Evolutionary conservation across 306 rosid genomes (phyloP).

Genomic region (Spatholobus suberectus): DNA sequence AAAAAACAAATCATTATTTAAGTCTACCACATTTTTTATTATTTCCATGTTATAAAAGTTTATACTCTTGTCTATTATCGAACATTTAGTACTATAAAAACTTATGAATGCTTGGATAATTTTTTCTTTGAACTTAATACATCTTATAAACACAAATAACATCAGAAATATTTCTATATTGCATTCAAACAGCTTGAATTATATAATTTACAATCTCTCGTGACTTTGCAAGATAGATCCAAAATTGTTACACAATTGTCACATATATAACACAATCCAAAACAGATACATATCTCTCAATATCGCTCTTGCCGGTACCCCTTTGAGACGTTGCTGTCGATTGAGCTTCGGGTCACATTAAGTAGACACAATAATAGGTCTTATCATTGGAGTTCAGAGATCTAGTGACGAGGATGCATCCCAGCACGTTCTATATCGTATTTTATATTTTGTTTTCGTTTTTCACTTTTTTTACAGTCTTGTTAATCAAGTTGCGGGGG

Average conservation of each 20-base stretch:
- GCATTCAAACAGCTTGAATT: neutral
- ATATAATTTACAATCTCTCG: neutral
- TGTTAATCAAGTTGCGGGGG: neutral
- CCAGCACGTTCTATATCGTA: neutral
- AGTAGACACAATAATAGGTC: neutral
- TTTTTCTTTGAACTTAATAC: too few species aligned
- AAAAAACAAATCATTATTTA: too few species aligned
- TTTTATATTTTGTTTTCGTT: neutral
- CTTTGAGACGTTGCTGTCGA: neutral
- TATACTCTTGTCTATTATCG: neutral
- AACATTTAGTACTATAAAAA: neutral
- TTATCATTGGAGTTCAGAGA: neutral
- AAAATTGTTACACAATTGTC: neutral
- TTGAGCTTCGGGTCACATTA: neutral
- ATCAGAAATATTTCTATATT: neutral
- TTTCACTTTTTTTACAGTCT: neutral
- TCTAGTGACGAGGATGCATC: neutral
- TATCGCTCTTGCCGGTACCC: too few species aligned
- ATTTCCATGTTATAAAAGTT: too few species aligned
- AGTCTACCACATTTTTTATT: too few species aligned
- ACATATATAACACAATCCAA: neutral
- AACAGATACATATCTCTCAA: too few species aligned
- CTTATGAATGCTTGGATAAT: neutral
- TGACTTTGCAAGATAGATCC: neutral
- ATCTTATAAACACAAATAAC: too few species aligned